Percentiles rank a stretch among this genome's conserved stretches.
phyloP scores from a whole-genome alignment of 2,329 filamentous ascomycete genomes.

The Cytospora schulzeri region DNA sequence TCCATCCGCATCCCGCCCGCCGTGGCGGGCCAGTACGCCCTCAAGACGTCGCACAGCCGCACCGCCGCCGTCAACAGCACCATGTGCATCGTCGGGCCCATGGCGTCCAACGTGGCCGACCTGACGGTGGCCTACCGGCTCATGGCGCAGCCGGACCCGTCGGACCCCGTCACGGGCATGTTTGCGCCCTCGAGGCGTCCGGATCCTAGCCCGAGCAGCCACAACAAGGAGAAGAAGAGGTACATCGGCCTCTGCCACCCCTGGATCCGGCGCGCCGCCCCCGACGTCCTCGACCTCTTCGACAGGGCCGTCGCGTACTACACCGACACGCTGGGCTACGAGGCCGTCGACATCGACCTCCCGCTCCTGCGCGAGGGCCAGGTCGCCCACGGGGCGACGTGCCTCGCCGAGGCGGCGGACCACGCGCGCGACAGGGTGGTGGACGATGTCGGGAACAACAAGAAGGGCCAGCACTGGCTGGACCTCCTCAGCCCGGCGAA shows the following conservation, averaged over 20 bases:
- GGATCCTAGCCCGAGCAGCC: too few relatives aligned
- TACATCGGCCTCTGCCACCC: constrained; percentile 69
- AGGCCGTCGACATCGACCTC: constrained; percentile 61
- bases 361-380: constrained; percentile 72
- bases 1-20: constrained; percentile 72
- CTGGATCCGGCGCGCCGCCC: constrained; percentile 72
- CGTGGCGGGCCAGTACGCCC: constrained; percentile 79
- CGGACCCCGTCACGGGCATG: constrained; percentile 58
- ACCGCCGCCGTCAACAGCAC: constrained; percentile 58
- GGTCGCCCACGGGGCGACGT: constrained; percentile 75
- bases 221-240: constrained; percentile 47
- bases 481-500: constrained; percentile 65
- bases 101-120: constrained; percentile 75
- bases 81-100: constrained; percentile 69
- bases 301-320: constrained; percentile 63
- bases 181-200: constrained; percentile 66
- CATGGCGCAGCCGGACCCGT: constrained; percentile 72
- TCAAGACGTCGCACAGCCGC: constrained; percentile 78
- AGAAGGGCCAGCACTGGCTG: constrained; percentile 52
- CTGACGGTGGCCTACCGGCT: constrained; percentile 80
- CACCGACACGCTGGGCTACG: constrained; percentile 51
- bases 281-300: constrained; percentile 63
- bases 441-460: constrained; percentile 14
- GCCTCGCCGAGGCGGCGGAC: constrained; percentile 69
- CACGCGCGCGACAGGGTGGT: constrained; percentile 40